Conservation (phyloP, 1,284 basidiomycete species). For the Anthracocystis walkeri region DNA sequence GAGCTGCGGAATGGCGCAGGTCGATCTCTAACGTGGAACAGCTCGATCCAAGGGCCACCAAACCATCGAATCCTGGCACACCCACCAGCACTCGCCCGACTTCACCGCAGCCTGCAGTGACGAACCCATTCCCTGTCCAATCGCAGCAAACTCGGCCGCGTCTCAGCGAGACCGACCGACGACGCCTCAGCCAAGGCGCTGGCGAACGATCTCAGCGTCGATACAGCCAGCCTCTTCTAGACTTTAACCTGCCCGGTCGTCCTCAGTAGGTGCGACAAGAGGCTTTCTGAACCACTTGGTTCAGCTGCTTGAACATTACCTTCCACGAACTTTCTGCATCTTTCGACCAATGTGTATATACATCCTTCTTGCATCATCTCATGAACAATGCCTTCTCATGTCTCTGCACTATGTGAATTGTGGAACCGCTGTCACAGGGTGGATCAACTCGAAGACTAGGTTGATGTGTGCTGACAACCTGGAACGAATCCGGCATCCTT, state of each 20-base stretch:
- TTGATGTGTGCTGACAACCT: no score
- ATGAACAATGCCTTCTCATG: constrained; percentile 9
- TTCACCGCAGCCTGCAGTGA: constrained; percentile 22
- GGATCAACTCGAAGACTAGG: no score
- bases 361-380: background rate
- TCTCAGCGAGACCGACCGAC: constrained; percentile 46
- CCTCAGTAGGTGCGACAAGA: background rate
- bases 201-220: constrained; percentile 32
- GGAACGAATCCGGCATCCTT: background rate
- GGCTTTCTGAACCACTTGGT: background rate
- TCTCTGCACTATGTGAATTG: no score
- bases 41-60: constrained; percentile 30
- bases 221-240: constrained; percentile 41
- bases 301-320: background rate
- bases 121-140: constrained; percentile 36
- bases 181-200: constrained; percentile 51
- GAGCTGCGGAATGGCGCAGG: constrained; percentile 46
- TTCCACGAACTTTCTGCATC: background rate
- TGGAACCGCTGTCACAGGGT: no score
- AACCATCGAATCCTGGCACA: constrained; percentile 17
- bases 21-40: constrained; percentile 40
- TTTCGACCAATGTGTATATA: background rate
- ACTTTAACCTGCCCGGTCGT: constrained; percentile 36
- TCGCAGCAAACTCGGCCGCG: constrained; percentile 18
- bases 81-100: constrained; percentile 33